phyloP scores from a whole-genome alignment of 257 asterid species.

The Penstemon eatonii region DNA sequence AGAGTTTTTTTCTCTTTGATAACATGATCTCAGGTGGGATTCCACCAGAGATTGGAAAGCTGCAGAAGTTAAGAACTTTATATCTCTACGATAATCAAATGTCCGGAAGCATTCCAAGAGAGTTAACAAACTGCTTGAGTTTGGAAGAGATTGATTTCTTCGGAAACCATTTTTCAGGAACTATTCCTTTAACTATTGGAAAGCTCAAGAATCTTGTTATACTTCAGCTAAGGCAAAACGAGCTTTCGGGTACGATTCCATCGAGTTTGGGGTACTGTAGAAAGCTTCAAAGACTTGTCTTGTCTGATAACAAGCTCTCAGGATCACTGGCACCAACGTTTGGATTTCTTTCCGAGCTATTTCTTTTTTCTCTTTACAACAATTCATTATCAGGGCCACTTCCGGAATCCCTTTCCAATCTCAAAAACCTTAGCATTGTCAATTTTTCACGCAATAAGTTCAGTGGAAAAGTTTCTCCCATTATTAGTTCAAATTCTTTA shows the following conservation, averaged over 20 bases:
- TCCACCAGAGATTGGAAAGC: slow-evolving; percentile 71
- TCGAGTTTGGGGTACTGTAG: slow-evolving; percentile 79
- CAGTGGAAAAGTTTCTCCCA: slow-evolving; percentile 57
- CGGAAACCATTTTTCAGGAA: slow-evolving; percentile 67
- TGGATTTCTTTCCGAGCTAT: slow-evolving; percentile 55
- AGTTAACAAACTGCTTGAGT: slow-evolving; percentile 68
- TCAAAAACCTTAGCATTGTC: slow-evolving; percentile 65
- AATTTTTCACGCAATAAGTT: slow-evolving; percentile 73
- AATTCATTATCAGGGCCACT: slow-evolving; percentile 78
- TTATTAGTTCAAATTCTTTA: slow-evolving; percentile 56
- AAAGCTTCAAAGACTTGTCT: slow-evolving; percentile 61
- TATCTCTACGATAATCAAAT: slow-evolving; percentile 79
- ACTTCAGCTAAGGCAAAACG: slow-evolving; percentile 77
- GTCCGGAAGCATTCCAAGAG: slow-evolving; percentile 69
- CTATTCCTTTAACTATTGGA: slow-evolving; percentile 74
- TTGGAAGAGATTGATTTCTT: slow-evolving; percentile 70
- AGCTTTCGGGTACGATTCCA: slow-evolving; percentile 67
- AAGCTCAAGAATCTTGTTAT: slow-evolving; percentile 63
- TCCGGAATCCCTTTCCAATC: slow-evolving; percentile 66
- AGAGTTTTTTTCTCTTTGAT: slow-evolving; percentile 50
- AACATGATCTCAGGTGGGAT: slow-evolving; percentile 70
- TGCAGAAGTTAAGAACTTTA: slow-evolving; percentile 49
- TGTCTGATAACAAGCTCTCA: slow-evolving; percentile 81
- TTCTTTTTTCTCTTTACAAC: slow-evolving; percentile 74
- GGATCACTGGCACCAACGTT: slow-evolving; percentile 75